These are phyloP conservation scores for Ammopiptanthus mongolicus DNA, from an alignment of 306 rosid genomes.

Conservation along the genomic window DNA sequence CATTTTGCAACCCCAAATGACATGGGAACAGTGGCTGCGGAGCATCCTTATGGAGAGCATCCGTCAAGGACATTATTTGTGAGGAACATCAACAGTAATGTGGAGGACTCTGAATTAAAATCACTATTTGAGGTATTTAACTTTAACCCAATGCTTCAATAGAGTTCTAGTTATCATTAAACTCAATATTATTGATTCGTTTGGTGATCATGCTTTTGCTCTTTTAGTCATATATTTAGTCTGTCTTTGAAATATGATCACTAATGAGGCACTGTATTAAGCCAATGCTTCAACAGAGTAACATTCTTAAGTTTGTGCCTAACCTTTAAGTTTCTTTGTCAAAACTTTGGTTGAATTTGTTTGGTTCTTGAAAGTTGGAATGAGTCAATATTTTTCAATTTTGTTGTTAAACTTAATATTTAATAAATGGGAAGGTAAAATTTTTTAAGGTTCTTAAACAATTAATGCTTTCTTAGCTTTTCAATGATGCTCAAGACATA, in stretches of 20 bases:
- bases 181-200: background rate
- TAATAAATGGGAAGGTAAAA: background rate
- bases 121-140: slow-evolving; percentile 65
- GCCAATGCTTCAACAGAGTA: background rate
- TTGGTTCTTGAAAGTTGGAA: background rate
- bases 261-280: slow-evolving; percentile 47
- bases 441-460: background rate
- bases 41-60: slow-evolving; percentile 87
- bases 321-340: background rate
- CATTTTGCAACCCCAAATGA: slow-evolving; percentile 56
- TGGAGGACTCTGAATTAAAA: slow-evolving; percentile 67
- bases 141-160: background rate
- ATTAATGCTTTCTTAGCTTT: background rate
- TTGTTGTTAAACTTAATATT: background rate
- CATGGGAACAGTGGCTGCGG: slow-evolving; percentile 68
- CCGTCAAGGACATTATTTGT: slow-evolving; percentile 83
- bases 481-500: background rate
- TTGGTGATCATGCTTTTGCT: background rate
- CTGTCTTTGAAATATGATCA: slow-evolving; percentile 36
- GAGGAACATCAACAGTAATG: slow-evolving; percentile 71
- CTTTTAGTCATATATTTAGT: background rate
- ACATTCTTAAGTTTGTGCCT: background rate
- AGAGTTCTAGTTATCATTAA: background rate
- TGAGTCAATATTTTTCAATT: background rate
- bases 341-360: background rate